A percentile compares a stretch with the other conserved stretches of the same genome.
These are phyloP conservation scores for Metschnikowia continentalis DNA, from an alignment of 805 yeast species.

Conservation along the genomic window DNA sequence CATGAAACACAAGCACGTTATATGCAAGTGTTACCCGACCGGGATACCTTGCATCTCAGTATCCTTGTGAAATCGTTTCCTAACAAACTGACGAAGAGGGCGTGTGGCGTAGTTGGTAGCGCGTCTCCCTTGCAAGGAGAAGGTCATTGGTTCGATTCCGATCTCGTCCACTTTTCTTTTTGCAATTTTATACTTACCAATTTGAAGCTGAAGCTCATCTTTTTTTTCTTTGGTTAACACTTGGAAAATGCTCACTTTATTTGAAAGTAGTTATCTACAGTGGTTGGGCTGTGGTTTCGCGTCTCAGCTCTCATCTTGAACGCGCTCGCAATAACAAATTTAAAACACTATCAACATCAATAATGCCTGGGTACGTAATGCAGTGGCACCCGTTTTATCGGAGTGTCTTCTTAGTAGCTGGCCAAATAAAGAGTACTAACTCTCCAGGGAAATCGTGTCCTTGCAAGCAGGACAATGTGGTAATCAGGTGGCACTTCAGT, in stretches of 20 bases:
- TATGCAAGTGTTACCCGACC: too few relatives aligned
- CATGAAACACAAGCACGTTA: too few relatives aligned
- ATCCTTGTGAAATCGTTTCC: too few relatives aligned
- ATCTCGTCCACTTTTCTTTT: constrained; percentile 53
- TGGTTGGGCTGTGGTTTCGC: background rate
- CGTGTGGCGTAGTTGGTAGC: constrained; percentile 84
- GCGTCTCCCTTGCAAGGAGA: constrained; percentile 76
- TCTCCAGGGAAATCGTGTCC: constrained; percentile 57
- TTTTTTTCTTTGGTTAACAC: too few relatives aligned
- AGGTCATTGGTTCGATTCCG: constrained; percentile 79
- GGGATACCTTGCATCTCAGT: too few relatives aligned
- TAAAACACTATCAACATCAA: constrained; percentile 6
- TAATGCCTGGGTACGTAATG: constrained; percentile 28
- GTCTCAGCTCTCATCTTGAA: constrained; percentile 4
- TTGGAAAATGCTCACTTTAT: too few relatives aligned
- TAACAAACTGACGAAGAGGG: constrained; percentile 43
- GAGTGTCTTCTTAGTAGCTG: background rate
- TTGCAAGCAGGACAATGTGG: constrained; percentile 92
- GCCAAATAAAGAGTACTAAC: constrained; percentile 20
- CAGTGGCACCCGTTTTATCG: background rate
- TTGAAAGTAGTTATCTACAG: too few relatives aligned
- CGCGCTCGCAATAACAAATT: constrained; percentile 8
- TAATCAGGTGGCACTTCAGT: constrained; percentile 88
- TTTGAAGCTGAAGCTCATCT: background rate
- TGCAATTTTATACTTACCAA: background rate